Evolutionary conservation across 139 green algal species (phyloP), one percentile per base, ranked within the genome.

Genomic region (Protoeuglena noctilucae): DNA sequence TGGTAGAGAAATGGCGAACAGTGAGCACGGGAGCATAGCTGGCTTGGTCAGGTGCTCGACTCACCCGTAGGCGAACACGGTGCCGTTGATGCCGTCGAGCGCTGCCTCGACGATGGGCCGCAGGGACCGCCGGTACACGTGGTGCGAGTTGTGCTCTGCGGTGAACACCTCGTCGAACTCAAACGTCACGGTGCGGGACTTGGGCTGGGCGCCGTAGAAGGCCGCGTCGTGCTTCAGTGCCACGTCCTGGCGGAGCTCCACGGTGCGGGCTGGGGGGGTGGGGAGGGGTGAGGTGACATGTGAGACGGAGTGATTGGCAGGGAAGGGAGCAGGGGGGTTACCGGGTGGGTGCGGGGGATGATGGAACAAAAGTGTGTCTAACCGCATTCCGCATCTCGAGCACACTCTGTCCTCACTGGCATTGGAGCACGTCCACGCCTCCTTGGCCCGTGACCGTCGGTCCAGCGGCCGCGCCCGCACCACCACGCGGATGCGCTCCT

Each of bases 21-120:
- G n/a, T n/a, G n/a, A n/a, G n/a, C n/a, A n/a, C n/a, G n/a, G n/a
- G n/a, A n/a, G n/a, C n/a, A n/a, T n/a, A n/a, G n/a, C n/a, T n/a
- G n/a, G n/a, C n/a, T n/a, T n/a, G n/a, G n/a, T n/a, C n/a, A n/a
- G n/a, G n/a, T n/a, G n/a, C n/a, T n/a, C n/a, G n/a, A n/a, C n/a
- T n/a, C n/a, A n/a, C n/a, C n/a, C 64, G 43, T 71, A 71, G 24
- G 64, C 64, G 24, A 71, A 56, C 17, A 71, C 43, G 19, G 64
- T 66, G 48, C 52, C 57, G 45, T 71, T 71, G 27, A 71, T 52
- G 12, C 64, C 64, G 18, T 66, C 52, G 9, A 71, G 23, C 22
- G 64, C 64, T 22, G 39, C 54, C 1, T 48, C 28, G 23, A 71
- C 64, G n/a, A 71, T 24, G 14, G 7, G 28, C 23, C 48, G 49